Evolutionary conservation across 163 green algal species (phyloP), one percentile per base, ranked within the genome.

Genomic region (Scenedesmus sp.): DNA sequence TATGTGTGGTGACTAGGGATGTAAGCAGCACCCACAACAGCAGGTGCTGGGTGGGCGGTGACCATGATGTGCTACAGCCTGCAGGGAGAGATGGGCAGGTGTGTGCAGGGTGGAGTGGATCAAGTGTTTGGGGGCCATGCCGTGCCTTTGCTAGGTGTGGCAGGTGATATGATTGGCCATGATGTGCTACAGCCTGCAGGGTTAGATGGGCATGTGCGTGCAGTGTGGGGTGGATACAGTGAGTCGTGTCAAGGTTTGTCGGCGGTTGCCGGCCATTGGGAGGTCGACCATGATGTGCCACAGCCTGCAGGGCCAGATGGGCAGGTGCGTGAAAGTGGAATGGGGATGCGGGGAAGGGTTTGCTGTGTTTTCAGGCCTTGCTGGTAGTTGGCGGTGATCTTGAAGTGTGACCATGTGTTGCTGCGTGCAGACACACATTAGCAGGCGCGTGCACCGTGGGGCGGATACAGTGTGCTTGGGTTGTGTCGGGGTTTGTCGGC

Each of bases 181-280:
- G 20, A 86, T 90, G 67, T 62, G 52, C 26, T 87, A 87, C 70
- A 70, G 59, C 74, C 56, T 93, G 73, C 74, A 86, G 66, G 89
- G 82, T 6, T 2, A 54, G 4, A 13, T 92, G 0, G 60, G 34
- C 59, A 79, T 4, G 89, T 70, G 62, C 62, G 62, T 16, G 62
- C 62, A 70, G 18, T 16, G 9, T 46, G 34, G 34, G 34, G 34
- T 46, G 34, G 34, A 46, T 46, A 46, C 34, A 46, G 34, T 46
- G 34, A 46, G 34, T 46, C 34, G 12, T 70, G 10, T 15, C 18
- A 12, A 70, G 62, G 16, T 70, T 18, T 70, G 62, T 70, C 18
- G 62, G 16, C 18, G 10, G 12, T 18, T 3, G 62, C 62, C 16
- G 62, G 2, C 12, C 9, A 16, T 70, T 12, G 10, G 10, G 18